phyloP scores from a whole-genome alignment of 2,329 filamentous ascomycete genomes.

The Exophiala spinifera region DNA sequence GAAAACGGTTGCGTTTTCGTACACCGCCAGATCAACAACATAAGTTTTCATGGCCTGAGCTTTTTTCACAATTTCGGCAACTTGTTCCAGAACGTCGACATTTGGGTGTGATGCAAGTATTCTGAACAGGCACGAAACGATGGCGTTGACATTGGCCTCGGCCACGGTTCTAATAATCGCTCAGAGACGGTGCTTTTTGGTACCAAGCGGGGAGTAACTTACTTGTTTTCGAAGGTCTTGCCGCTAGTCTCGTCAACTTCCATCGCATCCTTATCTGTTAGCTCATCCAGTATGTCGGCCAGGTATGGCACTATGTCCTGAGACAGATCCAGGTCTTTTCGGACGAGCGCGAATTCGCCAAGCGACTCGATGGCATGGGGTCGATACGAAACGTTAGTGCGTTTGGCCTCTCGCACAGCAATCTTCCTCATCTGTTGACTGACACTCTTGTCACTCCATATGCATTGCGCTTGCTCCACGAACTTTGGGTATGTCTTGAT shows the following conservation, averaged over 20 bases:
- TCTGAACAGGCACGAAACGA: conserved; percentile 27
- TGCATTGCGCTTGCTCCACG: conserved; percentile 59
- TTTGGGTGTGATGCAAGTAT: conserved; percentile 16
- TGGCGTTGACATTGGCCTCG: conserved; percentile 18
- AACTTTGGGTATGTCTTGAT: conserved; percentile 77
- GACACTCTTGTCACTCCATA: conserved; percentile 58
- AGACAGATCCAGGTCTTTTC: conserved; percentile 68
- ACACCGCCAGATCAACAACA: conserved; percentile 19
- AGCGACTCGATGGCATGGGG: conserved; percentile 70
- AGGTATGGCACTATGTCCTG: conserved; percentile 54
- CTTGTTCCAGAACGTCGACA: conserved; percentile 20
- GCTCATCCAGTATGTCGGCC: conserved; percentile 59
- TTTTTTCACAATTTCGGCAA: conserved; percentile 18
- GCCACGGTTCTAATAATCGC: conserved; percentile 9
- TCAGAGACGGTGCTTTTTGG: conserved; percentile 11
- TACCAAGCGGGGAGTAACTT: conserved; percentile 9
- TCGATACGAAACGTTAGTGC: conserved; percentile 82
- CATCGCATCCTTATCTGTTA: conserved; percentile 57
- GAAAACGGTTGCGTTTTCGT: conserved; percentile 22
- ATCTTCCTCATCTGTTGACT: conserved; percentile 71
- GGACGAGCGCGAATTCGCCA: conserved; percentile 66
- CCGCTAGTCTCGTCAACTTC: conserved; percentile 56
- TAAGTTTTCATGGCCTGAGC: conserved; percentile 12
- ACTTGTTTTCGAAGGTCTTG: conserved; percentile 17
- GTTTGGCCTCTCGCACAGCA: conserved; percentile 79